Evolutionary conservation across 2,329 filamentous ascomycete species (phyloP), one percentile per base, ranked within the genome.

Genomic region (Ophiobolus disseminans): DNA sequence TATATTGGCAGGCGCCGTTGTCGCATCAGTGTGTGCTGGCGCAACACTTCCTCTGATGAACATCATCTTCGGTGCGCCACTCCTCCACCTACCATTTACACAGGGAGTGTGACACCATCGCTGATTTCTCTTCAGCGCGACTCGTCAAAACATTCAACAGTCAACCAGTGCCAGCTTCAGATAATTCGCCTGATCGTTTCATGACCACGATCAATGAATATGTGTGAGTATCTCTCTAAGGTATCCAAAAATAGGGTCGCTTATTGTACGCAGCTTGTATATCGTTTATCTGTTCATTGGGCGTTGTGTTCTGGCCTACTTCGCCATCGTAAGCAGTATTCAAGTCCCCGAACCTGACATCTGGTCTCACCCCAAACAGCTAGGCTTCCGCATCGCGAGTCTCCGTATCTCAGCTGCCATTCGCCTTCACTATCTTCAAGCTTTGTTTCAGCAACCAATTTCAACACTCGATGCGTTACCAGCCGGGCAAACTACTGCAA

Each of bases 271-370:
- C n/a, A 61, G 58, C 5, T 20, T 55, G 11, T 82, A 78, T 53
- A 83, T 85, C 50, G 70, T 85, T 11, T 85, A 84, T 58, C 72
- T 86, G 1, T 85, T 85, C 51, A 70, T 82, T 16, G 82, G 69
- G 11, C 82, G 82, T 45, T 80, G 85, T 30, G 56, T 73, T 3
- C 66, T 84, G n/a, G 78, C 76, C 0, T 85, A 85, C 52, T 59
- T 82, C 14, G 81, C 82, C 50, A 80, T 80, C 56, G 80, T 83
- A 68, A 28, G 51, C 41, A 3, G n/a, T 23, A 21, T 13, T 11
- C 5, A n/a, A 13, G 17, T 19, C 7, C 5, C 14, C 7, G 5
- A 30, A 14, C 10, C 8, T 20, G 19, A n/a, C 5, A 4, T 17
- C 16, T n/a, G 30, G 25, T 23, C 51, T 60, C 11, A 60, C 8